Evolutionary conservation across 495 filamentous ascomycete species (phyloP).

Genomic region (Arthonia radiata): DNA sequence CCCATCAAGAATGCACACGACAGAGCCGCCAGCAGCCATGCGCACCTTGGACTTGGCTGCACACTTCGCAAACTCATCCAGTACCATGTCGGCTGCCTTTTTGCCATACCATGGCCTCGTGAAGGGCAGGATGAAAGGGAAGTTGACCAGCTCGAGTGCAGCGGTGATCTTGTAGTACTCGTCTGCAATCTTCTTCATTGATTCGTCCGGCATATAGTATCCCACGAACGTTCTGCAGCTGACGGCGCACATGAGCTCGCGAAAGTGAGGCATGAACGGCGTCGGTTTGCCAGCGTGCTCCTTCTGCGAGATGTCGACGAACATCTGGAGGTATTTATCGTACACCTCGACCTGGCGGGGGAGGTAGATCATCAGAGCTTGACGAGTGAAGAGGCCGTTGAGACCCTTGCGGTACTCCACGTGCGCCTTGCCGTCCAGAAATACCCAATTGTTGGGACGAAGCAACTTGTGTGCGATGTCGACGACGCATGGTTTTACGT

Average conservation of each 20-base stretch:
- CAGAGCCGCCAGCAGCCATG: slow-evolving; percentile 73
- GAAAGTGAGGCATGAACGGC: slow-evolving; percentile 80
- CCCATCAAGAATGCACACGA: slow-evolving; percentile 79
- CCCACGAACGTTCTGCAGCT: slow-evolving; percentile 92
- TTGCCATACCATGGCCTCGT: slow-evolving; percentile 96
- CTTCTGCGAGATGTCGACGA: slow-evolving; percentile 44
- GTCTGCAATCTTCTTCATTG: slow-evolving; percentile 83
- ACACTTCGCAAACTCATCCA: slow-evolving; percentile 74
- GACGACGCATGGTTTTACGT: slow-evolving; percentile 91
- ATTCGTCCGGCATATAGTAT: slow-evolving; percentile 73
- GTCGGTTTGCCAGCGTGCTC: slow-evolving; percentile 41
- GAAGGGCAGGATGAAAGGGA: slow-evolving; percentile 89
- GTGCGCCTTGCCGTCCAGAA: slow-evolving; percentile 83
- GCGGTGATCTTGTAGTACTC: slow-evolving; percentile 94
- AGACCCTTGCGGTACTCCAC: slow-evolving; percentile 94
- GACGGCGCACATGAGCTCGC: slow-evolving; percentile 86
- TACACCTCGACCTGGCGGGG: slow-evolving; percentile 85
- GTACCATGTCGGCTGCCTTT: slow-evolving; percentile 78
- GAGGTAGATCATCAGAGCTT: slow-evolving; percentile 67
- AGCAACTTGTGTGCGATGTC: slow-evolving; percentile 89
- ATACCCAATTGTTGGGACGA: slow-evolving; percentile 85
- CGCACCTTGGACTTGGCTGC: slow-evolving; percentile 78
- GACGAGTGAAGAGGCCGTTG: slow-evolving; percentile 81
- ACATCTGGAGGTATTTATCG: slow-evolving; percentile 59
- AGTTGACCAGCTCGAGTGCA: slow-evolving; percentile 91